A percentile compares a stretch with the other conserved stretches of the same genome.
Evolutionary conservation across 805 yeast species (phyloP).

Genomic region (Metschnikowia aberdeeniae): DNA sequence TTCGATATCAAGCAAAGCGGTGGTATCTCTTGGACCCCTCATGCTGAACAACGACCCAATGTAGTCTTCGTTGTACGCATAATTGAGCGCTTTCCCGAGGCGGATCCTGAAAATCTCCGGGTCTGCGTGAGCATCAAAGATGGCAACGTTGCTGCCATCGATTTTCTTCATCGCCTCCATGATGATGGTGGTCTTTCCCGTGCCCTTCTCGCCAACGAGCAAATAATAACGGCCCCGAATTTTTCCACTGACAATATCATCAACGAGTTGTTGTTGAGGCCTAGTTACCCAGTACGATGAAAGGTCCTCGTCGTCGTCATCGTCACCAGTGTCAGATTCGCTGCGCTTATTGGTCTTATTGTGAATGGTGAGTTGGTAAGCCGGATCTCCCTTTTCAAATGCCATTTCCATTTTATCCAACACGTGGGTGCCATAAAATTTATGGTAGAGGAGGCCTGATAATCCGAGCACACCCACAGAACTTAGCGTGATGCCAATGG

Average conservation of each 20-base stretch:
- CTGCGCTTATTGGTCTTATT: constrained; percentile 31
- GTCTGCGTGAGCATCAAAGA: constrained; percentile 80
- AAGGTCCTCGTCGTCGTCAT: constrained; percentile 22
- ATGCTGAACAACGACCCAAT: constrained; percentile 78
- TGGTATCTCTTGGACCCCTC: constrained; percentile 80
- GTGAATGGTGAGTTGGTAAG: constrained; percentile 57
- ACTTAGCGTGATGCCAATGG: constrained; percentile 67
- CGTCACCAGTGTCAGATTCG: constrained; percentile 7
- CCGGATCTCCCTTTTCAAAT: constrained; percentile 64
- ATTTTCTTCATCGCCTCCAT: constrained; percentile 65
- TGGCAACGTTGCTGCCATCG: constrained; percentile 59
- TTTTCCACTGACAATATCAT: constrained; percentile 63
- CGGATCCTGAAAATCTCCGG: constrained; percentile 77
- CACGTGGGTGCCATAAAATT: constrained; percentile 55
- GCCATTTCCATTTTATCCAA: constrained; percentile 61
- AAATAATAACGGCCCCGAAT: constrained; percentile 65
- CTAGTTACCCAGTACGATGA: constrained; percentile 59
- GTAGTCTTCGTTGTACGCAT: constrained; percentile 74
- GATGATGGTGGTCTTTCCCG: constrained; percentile 76
- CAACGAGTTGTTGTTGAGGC: constrained; percentile 60
- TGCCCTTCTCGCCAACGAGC: constrained; percentile 80
- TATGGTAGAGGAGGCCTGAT: constrained; percentile 71
- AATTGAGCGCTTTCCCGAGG: constrained; percentile 70
- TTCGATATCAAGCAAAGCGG: constrained; percentile 77
- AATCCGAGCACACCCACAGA: constrained; percentile 64